Evolutionary conservation across 106 monocot genomes (phyloP).

Genomic region (Ottelia alismoides): DNA sequence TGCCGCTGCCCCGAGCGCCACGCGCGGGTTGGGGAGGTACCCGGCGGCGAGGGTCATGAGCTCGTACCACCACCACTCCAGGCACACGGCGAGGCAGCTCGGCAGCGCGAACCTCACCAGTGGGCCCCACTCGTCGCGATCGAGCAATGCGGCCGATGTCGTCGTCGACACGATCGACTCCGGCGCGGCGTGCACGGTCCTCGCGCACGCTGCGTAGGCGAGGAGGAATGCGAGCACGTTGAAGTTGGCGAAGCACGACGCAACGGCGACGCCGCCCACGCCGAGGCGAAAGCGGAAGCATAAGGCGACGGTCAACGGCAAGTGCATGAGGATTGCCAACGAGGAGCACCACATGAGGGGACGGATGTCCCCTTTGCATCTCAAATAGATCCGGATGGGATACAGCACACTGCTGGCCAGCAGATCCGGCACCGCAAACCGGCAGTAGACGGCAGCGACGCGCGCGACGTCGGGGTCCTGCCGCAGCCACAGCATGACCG

Average conservation of each 20-base stretch:
- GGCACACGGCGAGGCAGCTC: slow-evolving; percentile 29
- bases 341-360: slow-evolving; percentile 25
- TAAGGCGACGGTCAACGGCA: slow-evolving; percentile 11
- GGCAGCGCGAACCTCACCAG: slow-evolving; percentile 28
- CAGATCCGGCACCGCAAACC: slow-evolving; percentile 39
- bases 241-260: slow-evolving; percentile 22
- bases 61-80: slow-evolving; percentile 56
- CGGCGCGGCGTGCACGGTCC: not conserved
- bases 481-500: slow-evolving; percentile 21
- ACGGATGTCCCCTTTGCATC: slow-evolving; percentile 11
- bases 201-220: not conserved
- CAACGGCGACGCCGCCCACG: slow-evolving; percentile 31
- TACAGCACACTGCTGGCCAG: slow-evolving; percentile 29
- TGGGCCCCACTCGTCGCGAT: slow-evolving; percentile 9
- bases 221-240: not conserved
- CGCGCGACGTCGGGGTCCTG: slow-evolving; percentile 29
- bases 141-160: not conserved
- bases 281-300: slow-evolving; percentile 7
- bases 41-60: slow-evolving; percentile 45
- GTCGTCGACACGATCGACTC: not conserved
- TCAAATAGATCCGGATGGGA: slow-evolving; percentile 29
- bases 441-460: slow-evolving; percentile 24
- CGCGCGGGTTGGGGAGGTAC: slow-evolving; percentile 25
- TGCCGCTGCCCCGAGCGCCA: slow-evolving; percentile 21
- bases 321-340: slow-evolving; percentile 7